Conservation (phyloP, 2,329 filamentous ascomycete genomes). For the Fusarium euwallaceae region DNA sequence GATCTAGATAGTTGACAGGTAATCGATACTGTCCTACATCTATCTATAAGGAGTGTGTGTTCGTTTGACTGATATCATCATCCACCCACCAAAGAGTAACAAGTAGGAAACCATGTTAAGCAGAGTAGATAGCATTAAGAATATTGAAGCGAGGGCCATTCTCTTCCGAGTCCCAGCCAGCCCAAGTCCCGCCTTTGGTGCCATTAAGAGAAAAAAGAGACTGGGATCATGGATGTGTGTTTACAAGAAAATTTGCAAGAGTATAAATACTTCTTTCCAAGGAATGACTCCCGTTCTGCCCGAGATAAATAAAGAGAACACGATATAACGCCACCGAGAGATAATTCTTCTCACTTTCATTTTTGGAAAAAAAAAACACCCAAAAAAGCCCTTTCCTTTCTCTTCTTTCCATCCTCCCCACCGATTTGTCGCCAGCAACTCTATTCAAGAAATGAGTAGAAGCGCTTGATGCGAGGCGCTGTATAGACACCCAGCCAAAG, state of each 20-base stretch:
- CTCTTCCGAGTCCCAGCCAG: conserved; percentile 24
- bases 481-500: conserved; percentile 31
- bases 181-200: conserved; percentile 31
- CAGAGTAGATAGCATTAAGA: conserved; percentile 27
- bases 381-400: background rate
- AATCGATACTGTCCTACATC: background rate
- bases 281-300: conserved; percentile 42
- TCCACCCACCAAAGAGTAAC: background rate
- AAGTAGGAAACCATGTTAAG: background rate
- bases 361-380: conserved; percentile 28
- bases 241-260: conserved; percentile 29
- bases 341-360: conserved; percentile 38
- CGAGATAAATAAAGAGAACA: conserved; percentile 15
- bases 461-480: conserved; percentile 17
- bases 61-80: background rate
- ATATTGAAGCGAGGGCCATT: conserved; percentile 14
- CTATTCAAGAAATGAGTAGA: conserved; percentile 12
- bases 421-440: conserved; percentile 19
- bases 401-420: conserved; percentile 17
- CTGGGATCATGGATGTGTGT: conserved; percentile 26
- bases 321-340: conserved; percentile 37
- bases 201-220: conserved; percentile 38
- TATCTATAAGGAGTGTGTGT: background rate
- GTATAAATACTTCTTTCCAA: conserved; percentile 41
- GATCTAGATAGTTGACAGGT: conserved; percentile 1